Conservation (phyloP, 352 stramenopile genomes). For the Pseudoperonospora humuli region DNA sequence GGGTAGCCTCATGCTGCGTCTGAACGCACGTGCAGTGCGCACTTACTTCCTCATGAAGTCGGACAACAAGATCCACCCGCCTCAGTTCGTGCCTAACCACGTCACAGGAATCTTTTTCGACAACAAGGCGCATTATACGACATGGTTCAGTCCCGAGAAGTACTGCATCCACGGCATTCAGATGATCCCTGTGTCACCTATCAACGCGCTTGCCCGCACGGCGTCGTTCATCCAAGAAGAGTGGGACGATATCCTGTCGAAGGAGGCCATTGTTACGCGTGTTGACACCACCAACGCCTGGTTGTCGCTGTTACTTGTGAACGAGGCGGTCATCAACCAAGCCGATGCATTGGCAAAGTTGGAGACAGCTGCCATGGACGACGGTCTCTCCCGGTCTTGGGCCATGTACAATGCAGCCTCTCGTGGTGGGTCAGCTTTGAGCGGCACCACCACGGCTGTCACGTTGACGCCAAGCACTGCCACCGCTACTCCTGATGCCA, state of each 20-base stretch:
- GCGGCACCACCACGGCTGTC: conserved; percentile 2
- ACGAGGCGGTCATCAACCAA: conserved; percentile 59
- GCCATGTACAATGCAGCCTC: conserved; percentile 60
- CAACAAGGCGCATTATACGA: conserved; percentile 72
- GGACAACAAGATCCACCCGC: conserved; percentile 57
- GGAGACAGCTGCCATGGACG: conserved; percentile 43
- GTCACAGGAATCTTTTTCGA: conserved; percentile 75
- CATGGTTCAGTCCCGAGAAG: conserved; percentile 73
- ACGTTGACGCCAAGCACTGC: conserved; percentile 11
- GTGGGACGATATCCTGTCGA: conserved; percentile 71
- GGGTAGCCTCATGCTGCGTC: conserved; percentile 62
- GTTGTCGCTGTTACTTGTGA: conserved; percentile 66
- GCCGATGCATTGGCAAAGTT: conserved; percentile 38
- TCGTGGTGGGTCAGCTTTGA: conserved; percentile 15
- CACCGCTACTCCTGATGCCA: conserved; percentile 2
- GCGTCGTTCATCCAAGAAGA: conserved; percentile 57
- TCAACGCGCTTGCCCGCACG: conserved; percentile 63
- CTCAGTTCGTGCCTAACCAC: conserved; percentile 62
- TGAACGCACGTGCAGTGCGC: conserved; percentile 53
- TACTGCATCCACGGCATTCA: conserved; percentile 79
- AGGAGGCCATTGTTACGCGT: conserved; percentile 47
- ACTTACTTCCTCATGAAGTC: conserved; percentile 77
- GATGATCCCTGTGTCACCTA: conserved; percentile 70
- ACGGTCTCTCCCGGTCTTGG: conserved; percentile 61
- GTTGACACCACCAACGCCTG: conserved; percentile 46